Base-by-base conservation (phyloP, 768 basidiomycete species). In the Ephemerocybe angulata region DNA sequence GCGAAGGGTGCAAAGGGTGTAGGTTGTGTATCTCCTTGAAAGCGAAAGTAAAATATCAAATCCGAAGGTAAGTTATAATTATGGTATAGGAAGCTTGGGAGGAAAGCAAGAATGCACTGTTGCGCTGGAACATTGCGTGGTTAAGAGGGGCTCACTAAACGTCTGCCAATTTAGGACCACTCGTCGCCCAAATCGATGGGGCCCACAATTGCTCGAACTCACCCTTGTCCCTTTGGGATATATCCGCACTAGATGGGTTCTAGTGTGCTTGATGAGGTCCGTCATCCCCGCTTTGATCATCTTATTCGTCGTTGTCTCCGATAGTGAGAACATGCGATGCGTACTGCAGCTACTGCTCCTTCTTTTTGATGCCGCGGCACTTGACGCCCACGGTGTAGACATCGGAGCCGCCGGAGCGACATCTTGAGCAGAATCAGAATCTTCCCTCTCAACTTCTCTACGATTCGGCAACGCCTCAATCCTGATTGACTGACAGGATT, bases 111-210 rank as follows among this genome's bases (percentile, higher is more conserved):
- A n/a, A n/a, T n/a, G n/a, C n/a, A n/a, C n/a, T n/a, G n/a, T n/a
- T n/a, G n/a, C n/a, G n/a, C n/a, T n/a, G n/a, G n/a, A n/a, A n/a
- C n/a, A n/a, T n/a, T n/a, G n/a, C 92, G 54, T 90, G 86, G 65
- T 98, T 99, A 12, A 19, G 31, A 27, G 19, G 29, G 41, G 40
- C 84, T 47, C 63, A 94, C 93, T 94, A 61, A 85, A 87, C 0
- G 95, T 98, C 69, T 99, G 97, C 90, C 94, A 97, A 68, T 99
- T 99, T 56, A 99, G 79, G 3, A 97, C 93, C 0, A 96, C 93
- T 28, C 98, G 70, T 67, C 98, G 96, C 4, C 97, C 98, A 66
- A 85, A 95, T 19, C 87, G 82, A 70, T 94, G 87, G 3, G 96
- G 96, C 61, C 90, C 82, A 64, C 88, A 99, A 67, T 99, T 99